Percentiles rank a stretch among this genome's conserved stretches.
phyloP scores from a whole-genome alignment of 2,329 filamentous ascomycete genomes.

The Botryotinia globosa region DNA sequence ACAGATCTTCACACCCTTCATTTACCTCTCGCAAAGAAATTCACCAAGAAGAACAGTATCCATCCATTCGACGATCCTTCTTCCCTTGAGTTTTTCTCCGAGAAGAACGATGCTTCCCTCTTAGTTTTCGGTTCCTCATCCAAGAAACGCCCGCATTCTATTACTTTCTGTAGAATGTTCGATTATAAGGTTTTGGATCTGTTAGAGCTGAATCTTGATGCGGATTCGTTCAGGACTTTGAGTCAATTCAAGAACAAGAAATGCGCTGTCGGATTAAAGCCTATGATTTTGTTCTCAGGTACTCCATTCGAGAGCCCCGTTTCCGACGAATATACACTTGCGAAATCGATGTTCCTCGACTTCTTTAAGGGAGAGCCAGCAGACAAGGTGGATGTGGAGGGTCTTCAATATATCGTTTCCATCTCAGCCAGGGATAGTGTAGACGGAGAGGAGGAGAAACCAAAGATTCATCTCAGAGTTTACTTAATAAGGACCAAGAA shows the following conservation, averaged over 20 bases:
- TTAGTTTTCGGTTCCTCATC: slow-evolving; percentile 80
- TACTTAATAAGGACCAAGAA: slow-evolving; percentile 86
- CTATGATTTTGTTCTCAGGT: slow-evolving; percentile 87
- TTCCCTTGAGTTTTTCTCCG: slow-evolving; percentile 89
- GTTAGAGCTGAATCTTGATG: slow-evolving; percentile 83
- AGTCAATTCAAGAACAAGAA: slow-evolving; percentile 74
- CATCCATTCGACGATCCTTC: slow-evolving; percentile 90
- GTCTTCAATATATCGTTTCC: slow-evolving; percentile 85
- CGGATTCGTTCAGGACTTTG: slow-evolving; percentile 66
- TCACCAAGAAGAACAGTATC: slow-evolving; percentile 95
- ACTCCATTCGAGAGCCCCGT: slow-evolving; percentile 82
- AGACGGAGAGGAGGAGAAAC: slow-evolving; percentile 49
- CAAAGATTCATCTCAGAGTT: slow-evolving; percentile 65
- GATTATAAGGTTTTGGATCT: slow-evolving; percentile 88
- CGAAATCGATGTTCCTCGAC: slow-evolving; percentile 84
- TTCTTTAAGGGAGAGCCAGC: slow-evolving; percentile 81
- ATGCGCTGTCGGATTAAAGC: slow-evolving; percentile 77
- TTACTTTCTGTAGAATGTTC: slow-evolving; percentile 82
- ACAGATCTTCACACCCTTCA: slow-evolving; percentile 83
- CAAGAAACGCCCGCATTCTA: slow-evolving; percentile 92
- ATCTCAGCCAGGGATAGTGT: slow-evolving; percentile 69
- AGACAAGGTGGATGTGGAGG: slow-evolving; percentile 88
- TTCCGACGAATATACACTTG: slow-evolving; percentile 74
- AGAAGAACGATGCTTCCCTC: slow-evolving; percentile 91
- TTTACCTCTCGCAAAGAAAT: slow-evolving; percentile 80